Conservation (phyloP, 1,139 yeast genomes). For the Geotrichum reessii region DNA sequence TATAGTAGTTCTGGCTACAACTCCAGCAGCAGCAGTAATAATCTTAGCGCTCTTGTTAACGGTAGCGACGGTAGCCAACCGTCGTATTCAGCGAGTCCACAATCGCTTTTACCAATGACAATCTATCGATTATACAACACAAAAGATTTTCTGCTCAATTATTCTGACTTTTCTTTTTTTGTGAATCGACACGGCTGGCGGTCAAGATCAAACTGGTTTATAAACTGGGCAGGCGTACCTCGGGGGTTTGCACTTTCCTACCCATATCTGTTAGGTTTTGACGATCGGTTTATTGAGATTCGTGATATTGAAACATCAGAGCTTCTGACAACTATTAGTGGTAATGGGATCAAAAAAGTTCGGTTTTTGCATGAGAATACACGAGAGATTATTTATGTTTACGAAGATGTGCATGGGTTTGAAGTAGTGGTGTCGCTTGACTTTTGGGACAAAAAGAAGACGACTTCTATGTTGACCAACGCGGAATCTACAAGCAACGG, state of each 20-base stretch:
- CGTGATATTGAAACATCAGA: slow-evolving; percentile 86
- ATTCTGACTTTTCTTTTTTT: slow-evolving; percentile 88
- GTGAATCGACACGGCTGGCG: slow-evolving; percentile 96
- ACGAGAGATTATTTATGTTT: slow-evolving; percentile 89
- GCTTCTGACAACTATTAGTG: slow-evolving; percentile 39
- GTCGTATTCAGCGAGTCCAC: slow-evolving; percentile 46
- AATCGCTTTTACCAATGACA: slow-evolving; percentile 80
- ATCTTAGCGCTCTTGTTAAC: neutral
- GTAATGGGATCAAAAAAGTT: slow-evolving; percentile 55
- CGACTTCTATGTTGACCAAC: neutral
- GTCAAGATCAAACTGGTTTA: slow-evolving; percentile 86
- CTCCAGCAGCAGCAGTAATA: neutral
- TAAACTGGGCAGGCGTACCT: slow-evolving; percentile 95
- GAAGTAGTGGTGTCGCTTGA: slow-evolving; percentile 90
- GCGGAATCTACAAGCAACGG: neutral
- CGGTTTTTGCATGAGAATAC: slow-evolving; percentile 83
- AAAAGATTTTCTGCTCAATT: slow-evolving; percentile 70
- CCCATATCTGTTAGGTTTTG: slow-evolving; percentile 89
- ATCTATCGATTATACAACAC: slow-evolving; percentile 75
- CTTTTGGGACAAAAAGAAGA: slow-evolving; percentile 54
- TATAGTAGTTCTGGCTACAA: neutral
- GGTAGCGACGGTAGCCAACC: neutral
- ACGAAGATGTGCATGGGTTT: slow-evolving; percentile 82
- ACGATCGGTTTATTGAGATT: slow-evolving; percentile 82
- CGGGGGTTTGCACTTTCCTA: slow-evolving; percentile 88